Percentiles rank a stretch among this genome's conserved stretches.
phyloP scores from a whole-genome alignment of 2,329 filamentous ascomycete species.

The Epichloe sp. region DNA sequence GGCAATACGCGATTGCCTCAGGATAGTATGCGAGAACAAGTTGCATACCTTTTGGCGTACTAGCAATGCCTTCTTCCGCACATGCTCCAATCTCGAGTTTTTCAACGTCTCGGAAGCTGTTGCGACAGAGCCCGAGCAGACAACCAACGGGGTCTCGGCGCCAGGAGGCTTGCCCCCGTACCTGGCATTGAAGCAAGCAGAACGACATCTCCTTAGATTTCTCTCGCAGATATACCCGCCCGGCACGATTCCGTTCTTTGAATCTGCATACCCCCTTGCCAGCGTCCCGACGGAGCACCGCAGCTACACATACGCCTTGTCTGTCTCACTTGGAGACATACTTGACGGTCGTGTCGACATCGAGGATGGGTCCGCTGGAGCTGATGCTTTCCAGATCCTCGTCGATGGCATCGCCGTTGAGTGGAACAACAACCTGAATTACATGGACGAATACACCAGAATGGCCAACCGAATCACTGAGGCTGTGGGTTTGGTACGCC shows the following conservation, averaged over 20 bases:
- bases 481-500: conserved; percentile 45
- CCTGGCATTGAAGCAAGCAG: conserved; percentile 52
- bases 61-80: conserved; percentile 45
- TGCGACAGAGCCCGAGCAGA: conserved; percentile 6
- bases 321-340: conserved; percentile 44
- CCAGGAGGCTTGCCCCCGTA: conserved; percentile 41
- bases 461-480: conserved; percentile 40
- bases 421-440: conserved; percentile 8
- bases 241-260: conserved; percentile 42
- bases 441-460: conserved; percentile 11
- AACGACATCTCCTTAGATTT: conserved; percentile 58
- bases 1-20: conserved; percentile 51
- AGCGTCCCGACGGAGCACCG: conserved; percentile 46
- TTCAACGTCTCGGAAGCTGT: conserved; percentile 55
- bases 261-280: conserved; percentile 53
- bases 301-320: conserved; percentile 54
- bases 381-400: conserved; percentile 52
- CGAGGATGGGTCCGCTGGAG: conserved; percentile 51
- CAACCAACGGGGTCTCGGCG: neutral
- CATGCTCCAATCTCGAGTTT: conserved; percentile 63
- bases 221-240: conserved; percentile 45
- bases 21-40: conserved; percentile 39
- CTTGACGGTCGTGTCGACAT: conserved; percentile 42
- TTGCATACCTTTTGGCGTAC: conserved; percentile 45
- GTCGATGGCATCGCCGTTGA: conserved; percentile 27